A percentile compares a stretch with the other conserved stretches of the same genome.
Conservation (phyloP, 805 yeast species). For the Starmerella apicola region DNA sequence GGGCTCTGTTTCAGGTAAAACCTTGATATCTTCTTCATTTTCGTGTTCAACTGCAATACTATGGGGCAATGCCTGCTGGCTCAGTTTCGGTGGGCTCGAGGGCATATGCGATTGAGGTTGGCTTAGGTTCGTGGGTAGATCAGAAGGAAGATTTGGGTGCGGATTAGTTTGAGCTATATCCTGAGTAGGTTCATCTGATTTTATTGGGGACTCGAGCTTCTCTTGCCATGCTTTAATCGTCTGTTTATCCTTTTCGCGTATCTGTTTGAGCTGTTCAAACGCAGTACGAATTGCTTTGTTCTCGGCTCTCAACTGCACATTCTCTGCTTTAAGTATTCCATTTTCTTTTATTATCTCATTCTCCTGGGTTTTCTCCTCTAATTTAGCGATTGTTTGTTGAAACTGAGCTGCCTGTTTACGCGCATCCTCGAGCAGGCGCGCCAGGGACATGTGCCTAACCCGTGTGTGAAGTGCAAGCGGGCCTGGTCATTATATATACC, state of each 20-base stretch:
- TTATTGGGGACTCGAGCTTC: neutral
- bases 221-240: conserved; percentile 7
- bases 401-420: no score
- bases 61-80: neutral
- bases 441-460: neutral
- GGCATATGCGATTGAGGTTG: no score
- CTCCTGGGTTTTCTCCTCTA: no score
- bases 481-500: no score
- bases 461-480: no score
- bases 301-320: neutral
- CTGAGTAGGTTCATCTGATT: conserved; percentile 7
- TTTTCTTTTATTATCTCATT: neutral
- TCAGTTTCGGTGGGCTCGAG: conserved; percentile 12
- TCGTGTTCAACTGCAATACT: neutral
- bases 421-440: neutral
- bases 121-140: neutral
- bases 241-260: conserved; percentile 8
- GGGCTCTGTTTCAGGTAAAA: no score
- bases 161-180: neutral
- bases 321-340: neutral
- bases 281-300: conserved; percentile 6
- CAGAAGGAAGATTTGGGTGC: no score
- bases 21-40: no score
- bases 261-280: neutral
- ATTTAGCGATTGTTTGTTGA: no score